phyloP scores from a whole-genome alignment of 2,329 filamentous ascomycete genomes.

The Cladosporium sp. region DNA sequence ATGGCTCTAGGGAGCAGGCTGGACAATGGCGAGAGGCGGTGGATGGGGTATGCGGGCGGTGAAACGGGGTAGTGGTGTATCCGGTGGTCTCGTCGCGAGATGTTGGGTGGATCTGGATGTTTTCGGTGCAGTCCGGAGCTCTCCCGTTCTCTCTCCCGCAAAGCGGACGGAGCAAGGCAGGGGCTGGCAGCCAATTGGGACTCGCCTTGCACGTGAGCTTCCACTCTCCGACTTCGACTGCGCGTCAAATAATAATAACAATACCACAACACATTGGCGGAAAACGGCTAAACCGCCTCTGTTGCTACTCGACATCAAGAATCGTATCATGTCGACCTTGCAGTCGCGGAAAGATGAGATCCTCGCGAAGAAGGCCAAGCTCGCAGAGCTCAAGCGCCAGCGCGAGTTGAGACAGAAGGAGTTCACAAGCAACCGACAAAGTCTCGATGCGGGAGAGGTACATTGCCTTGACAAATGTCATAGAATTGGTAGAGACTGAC shows the following conservation, averaged over 20 bases:
- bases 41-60: constrained; percentile 2
- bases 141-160: background rate
- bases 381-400: constrained; percentile 91
- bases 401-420: constrained; percentile 78
- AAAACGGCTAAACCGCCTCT: background rate
- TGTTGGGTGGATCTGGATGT: background rate
- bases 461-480: constrained; percentile 5
- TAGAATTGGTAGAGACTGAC: constrained; percentile 21
- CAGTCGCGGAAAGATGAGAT: constrained; percentile 91
- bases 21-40: background rate
- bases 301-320: background rate
- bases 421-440: constrained; percentile 63
- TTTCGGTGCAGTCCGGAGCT: constrained; percentile 2
- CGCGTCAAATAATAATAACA: background rate
- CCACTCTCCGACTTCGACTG: background rate
- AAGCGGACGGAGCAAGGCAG: background rate
- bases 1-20: constrained; percentile 6
- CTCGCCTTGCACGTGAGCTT: background rate
- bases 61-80: constrained; percentile 5
- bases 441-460: constrained; percentile 69
- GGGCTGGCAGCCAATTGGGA: background rate
- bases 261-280: background rate
- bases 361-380: constrained; percentile 90
- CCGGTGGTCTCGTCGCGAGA: constrained; percentile 9
- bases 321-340: constrained; percentile 27